Conservation (phyloP, 2,329 filamentous ascomycete species). For the Dryadomyces quercus-mongolicae region DNA sequence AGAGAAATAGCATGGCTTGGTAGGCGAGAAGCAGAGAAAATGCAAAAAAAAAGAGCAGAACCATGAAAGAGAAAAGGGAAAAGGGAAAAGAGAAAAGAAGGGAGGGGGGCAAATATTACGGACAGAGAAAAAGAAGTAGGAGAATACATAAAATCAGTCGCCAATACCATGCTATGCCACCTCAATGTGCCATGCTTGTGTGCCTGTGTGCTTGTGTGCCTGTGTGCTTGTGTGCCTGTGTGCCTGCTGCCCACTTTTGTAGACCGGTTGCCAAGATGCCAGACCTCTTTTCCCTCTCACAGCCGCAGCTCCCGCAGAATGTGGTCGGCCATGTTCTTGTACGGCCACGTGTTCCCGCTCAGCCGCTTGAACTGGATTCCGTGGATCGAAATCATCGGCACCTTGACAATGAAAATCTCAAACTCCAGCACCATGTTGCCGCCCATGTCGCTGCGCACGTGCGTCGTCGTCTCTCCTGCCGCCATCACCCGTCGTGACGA, state of each 20-base stretch:
- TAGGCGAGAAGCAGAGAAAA: too few relatives aligned
- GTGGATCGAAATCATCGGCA: slow-evolving; percentile 82
- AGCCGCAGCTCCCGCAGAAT: slow-evolving; percentile 80
- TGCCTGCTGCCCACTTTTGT: too few relatives aligned
- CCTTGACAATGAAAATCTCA: slow-evolving; percentile 96
- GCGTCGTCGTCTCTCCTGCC: slow-evolving; percentile 80
- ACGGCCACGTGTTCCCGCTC: slow-evolving; percentile 92
- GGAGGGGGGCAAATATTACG: background rate
- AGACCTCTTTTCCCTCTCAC: slow-evolving; percentile 28
- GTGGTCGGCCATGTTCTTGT: slow-evolving; percentile 95
- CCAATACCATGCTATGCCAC: background rate
- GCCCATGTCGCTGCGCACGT: slow-evolving; percentile 81
- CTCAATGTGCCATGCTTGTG: background rate
- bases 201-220: background rate
- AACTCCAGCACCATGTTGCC: slow-evolving; percentile 77
- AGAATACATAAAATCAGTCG: background rate
- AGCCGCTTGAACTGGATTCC: slow-evolving; percentile 98
- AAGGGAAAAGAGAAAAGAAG: background rate
- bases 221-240: too few relatives aligned
- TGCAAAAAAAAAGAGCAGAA: too few relatives aligned
- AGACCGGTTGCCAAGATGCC: too few relatives aligned
- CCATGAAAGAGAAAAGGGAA: background rate
- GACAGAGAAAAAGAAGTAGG: background rate
- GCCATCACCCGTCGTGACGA: slow-evolving; percentile 27
- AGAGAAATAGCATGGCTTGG: background rate